These are phyloP conservation scores for Neonectria neomacrospora DNA, from an alignment of 2,329 filamentous ascomycete species.

Conservation along the genomic window DNA sequence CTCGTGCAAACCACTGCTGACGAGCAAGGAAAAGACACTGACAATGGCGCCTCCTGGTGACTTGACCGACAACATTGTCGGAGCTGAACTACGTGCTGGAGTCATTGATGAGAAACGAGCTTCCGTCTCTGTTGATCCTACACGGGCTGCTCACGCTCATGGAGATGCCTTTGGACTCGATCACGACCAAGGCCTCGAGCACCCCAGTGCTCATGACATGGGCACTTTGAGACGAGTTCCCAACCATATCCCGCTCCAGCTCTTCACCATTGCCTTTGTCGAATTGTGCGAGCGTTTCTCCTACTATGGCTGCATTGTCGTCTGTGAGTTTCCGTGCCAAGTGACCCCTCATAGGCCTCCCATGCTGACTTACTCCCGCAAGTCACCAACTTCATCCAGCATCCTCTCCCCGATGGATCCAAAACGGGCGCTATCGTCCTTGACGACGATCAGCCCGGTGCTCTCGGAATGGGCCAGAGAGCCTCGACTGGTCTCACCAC, in stretches of 20 bases:
- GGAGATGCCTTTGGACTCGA: slow-evolving; percentile 1
- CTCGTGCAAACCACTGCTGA: slow-evolving; percentile 6
- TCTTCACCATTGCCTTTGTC: slow-evolving; percentile 73
- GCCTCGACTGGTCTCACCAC: slow-evolving; percentile 58
- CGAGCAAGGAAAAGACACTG: slow-evolving; percentile 1
- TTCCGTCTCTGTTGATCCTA: slow-evolving; percentile 34
- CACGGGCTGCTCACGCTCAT: neutral
- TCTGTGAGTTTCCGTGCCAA: slow-evolving; percentile 64
- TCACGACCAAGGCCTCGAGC: slow-evolving; percentile 14
- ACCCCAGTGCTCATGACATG: slow-evolving; percentile 54
- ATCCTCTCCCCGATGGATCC: slow-evolving; percentile 65
- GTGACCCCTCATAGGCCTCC: neutral
- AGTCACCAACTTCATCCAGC: slow-evolving; percentile 72
- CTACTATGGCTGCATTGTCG: slow-evolving; percentile 74
- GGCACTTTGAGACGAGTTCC: slow-evolving; percentile 63
- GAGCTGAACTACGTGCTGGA: slow-evolving; percentile 44
- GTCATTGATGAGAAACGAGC: slow-evolving; percentile 47
- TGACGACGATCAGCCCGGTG: slow-evolving; percentile 58
- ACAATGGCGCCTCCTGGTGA: slow-evolving; percentile 48
- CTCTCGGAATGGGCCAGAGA: slow-evolving; percentile 67
- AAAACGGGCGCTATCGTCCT: slow-evolving; percentile 58
- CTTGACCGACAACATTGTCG: slow-evolving; percentile 50
- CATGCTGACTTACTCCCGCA: slow-evolving; percentile 26
- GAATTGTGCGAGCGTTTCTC: slow-evolving; percentile 79
- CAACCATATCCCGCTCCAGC: slow-evolving; percentile 67